Conservation (phyloP, 2,329 filamentous ascomycete species). For the Fusarium mundagurra region DNA sequence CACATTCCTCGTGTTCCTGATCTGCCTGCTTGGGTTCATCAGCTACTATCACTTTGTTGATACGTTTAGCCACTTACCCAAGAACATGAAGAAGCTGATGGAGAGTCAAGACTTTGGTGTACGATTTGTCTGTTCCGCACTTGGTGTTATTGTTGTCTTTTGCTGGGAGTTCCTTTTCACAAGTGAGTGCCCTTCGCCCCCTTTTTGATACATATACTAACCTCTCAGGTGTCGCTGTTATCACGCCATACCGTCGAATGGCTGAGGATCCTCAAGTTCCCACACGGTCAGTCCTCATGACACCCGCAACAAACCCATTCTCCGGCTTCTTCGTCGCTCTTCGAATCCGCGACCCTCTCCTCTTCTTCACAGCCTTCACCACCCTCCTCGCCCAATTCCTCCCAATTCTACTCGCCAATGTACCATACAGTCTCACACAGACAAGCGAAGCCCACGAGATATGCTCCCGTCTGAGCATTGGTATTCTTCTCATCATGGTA, state of each 20-base stretch:
- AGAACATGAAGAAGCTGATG: conserved; percentile 48
- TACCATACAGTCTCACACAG: conserved; percentile 56
- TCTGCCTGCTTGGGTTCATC: conserved; percentile 49
- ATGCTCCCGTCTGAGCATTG: conserved; percentile 53
- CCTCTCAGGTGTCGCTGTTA: conserved; percentile 49
- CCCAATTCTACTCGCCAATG: conserved; percentile 58
- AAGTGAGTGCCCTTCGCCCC: conserved; percentile 39
- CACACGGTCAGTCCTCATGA: conserved; percentile 52
- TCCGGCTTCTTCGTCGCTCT: conserved; percentile 49
- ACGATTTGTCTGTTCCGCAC: conserved; percentile 53
- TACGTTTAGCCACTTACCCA: conserved; percentile 38
- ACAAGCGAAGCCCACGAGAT: conserved; percentile 50
- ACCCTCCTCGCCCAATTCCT: conserved; percentile 59
- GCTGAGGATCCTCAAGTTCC: conserved; percentile 45
- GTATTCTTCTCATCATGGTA: conserved; percentile 55
- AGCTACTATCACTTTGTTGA: conserved; percentile 50
- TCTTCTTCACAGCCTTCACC: conserved; percentile 52
- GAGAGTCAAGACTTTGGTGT: conserved; percentile 55
- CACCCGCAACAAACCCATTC: conserved; percentile 56
- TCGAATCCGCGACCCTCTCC: conserved; percentile 49
- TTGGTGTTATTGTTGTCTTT: conserved; percentile 54
- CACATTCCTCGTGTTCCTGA: conserved; percentile 46
- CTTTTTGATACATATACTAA: neutral
- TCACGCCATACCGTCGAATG: conserved; percentile 56
- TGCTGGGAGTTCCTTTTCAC: conserved; percentile 55